phyloP scores from a whole-genome alignment of 2,329 filamentous ascomycete genomes.

The Colletotrichum sp. region DNA sequence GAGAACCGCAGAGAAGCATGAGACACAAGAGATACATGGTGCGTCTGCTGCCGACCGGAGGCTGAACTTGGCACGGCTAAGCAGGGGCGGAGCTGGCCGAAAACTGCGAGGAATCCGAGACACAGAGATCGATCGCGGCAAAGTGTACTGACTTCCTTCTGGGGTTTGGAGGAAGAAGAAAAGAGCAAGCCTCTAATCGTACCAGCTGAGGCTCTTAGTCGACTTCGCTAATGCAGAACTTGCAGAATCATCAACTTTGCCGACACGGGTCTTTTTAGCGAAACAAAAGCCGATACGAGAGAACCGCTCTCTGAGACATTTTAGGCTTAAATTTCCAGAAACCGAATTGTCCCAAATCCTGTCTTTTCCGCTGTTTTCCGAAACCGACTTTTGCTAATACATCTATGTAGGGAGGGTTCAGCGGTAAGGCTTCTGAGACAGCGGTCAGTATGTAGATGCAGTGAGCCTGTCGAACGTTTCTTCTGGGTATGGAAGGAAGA shows the following conservation, averaged over 20 bases:
- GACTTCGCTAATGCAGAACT: background rate
- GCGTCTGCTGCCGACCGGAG: background rate
- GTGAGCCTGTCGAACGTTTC: background rate
- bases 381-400: background rate
- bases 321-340: background rate
- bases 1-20: background rate
- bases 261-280: background rate
- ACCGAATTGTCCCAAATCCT: background rate
- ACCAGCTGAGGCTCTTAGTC: background rate
- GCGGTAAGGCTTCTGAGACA: background rate
- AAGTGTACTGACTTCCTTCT: background rate
- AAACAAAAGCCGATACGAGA: background rate
- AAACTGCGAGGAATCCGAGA: background rate
- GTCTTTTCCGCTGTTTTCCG: background rate
- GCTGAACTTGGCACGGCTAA: background rate
- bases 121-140: background rate
- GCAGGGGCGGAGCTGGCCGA: background rate
- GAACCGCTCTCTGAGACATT: background rate
- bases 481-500: background rate
- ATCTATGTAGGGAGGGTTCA: background rate
- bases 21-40: background rate
- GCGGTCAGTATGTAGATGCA: background rate
- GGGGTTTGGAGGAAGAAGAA: background rate
- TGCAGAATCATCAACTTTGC: background rate
- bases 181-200: background rate